Percentiles rank a stretch among this genome's conserved stretches.
These are phyloP conservation scores for Fusarium concolor DNA, from an alignment of 2,329 filamentous ascomycete species.

Conservation along the genomic window DNA sequence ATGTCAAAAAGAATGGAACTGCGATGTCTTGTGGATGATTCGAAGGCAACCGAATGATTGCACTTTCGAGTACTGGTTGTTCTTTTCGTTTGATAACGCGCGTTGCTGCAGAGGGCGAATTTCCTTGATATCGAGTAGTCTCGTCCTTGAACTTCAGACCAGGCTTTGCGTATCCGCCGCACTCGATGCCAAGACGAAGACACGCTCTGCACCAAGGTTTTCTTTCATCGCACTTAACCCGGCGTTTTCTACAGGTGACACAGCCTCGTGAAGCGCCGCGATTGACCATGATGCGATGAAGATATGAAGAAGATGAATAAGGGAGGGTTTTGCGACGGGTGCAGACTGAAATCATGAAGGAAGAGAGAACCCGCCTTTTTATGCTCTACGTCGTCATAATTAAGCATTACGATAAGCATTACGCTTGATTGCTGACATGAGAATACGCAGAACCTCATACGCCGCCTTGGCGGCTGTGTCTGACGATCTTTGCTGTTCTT, in stretches of 20 bases:
- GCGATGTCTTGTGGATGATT: conserved; percentile 13
- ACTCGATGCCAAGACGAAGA: conserved; percentile 22
- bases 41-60: background rate
- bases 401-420: background rate
- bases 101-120: background rate
- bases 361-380: background rate
- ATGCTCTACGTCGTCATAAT: background rate
- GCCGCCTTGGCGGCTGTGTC: conserved; percentile 15
- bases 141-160: conserved; percentile 24
- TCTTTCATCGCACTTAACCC: conserved; percentile 32
- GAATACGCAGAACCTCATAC: background rate
- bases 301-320: background rate
- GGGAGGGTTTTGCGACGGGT: background rate
- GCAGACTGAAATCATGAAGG: background rate
- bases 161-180: conserved; percentile 21
- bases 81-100: background rate
- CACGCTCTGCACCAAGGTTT: conserved; percentile 24
- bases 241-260: conserved; percentile 30
- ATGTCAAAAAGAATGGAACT: conserved; percentile 26
- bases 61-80: background rate
- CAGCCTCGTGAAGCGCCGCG: conserved; percentile 27
- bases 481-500: background rate
- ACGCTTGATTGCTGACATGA: background rate
- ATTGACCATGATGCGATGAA: conserved; percentile 27
- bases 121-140: background rate